Evolutionary conservation across 23 red algal genomes (phyloP).

Genomic region (Gracilaria vermiculophylla): DNA sequence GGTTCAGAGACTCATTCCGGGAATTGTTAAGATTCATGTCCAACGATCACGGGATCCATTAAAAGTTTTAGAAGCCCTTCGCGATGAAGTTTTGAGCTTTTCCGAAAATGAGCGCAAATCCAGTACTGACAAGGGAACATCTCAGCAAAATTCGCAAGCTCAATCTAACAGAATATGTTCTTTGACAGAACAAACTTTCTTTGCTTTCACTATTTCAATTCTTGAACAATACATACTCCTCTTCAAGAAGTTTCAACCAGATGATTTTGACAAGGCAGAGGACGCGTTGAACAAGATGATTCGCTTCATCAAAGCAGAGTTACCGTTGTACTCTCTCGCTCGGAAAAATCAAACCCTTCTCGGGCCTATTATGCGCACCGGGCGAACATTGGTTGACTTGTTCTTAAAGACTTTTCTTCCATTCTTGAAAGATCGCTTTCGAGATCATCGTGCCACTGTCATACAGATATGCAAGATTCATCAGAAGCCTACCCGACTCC

Average conservation of each 20-base stretch:
- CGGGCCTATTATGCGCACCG: constrained; percentile 56
- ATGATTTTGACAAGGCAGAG: constrained; percentile 3
- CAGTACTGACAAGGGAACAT: not conserved
- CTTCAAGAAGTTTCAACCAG: constrained; percentile 43
- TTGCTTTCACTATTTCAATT: constrained; percentile 38
- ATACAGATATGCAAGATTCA: constrained; percentile 57
- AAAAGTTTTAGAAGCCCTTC: constrained; percentile 5
- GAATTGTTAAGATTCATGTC: constrained; percentile 44
- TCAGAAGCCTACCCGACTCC: constrained; percentile 53
- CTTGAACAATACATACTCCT: constrained; percentile 57
- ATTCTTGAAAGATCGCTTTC: constrained; percentile 33
- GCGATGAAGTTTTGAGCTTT: constrained; percentile 12
- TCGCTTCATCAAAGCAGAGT: constrained; percentile 46
- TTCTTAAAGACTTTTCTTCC: constrained; percentile 52
- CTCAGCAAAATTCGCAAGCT: not conserved
- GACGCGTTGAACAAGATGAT: constrained; percentile 26
- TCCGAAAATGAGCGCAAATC: not conserved
- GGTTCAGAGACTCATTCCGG: constrained; percentile 53
- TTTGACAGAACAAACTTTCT: constrained; percentile 43
- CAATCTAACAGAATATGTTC: constrained; percentile 1
- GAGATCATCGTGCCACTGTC: constrained; percentile 41
- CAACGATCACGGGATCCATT: constrained; percentile 43
- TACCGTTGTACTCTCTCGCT: constrained; percentile 45
- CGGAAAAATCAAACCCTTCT: constrained; percentile 37
- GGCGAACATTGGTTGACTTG: constrained; percentile 61